phyloP scores from a whole-genome alignment of 2,329 filamentous ascomycete genomes.

The Cladophialophora psammophila region DNA sequence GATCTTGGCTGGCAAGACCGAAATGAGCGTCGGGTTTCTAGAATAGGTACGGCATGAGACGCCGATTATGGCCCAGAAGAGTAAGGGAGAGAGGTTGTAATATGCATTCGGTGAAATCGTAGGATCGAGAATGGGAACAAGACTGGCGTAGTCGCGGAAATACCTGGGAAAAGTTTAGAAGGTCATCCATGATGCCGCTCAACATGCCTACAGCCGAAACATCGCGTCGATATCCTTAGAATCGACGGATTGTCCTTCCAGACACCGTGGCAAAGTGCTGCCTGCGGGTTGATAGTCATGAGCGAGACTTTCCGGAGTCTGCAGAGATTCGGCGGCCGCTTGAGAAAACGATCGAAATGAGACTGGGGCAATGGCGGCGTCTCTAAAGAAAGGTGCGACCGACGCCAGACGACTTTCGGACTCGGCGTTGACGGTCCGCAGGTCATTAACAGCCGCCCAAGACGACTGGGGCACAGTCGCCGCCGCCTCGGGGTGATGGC shows the following conservation, averaged over 20 bases:
- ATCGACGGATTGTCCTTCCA: slow-evolving; percentile 45
- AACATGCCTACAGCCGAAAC: slow-evolving; percentile 45
- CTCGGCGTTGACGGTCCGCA: slow-evolving; percentile 43
- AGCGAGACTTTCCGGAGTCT: slow-evolving; percentile 39
- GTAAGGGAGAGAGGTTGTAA: slow-evolving; percentile 76
- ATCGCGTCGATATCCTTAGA: slow-evolving; percentile 49
- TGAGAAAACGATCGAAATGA: slow-evolving; percentile 40
- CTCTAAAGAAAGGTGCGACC: slow-evolving; percentile 36
- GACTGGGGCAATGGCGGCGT: slow-evolving; percentile 32
- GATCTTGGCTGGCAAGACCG: slow-evolving; percentile 46
- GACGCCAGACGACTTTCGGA: slow-evolving; percentile 44
- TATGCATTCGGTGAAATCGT: slow-evolving; percentile 74
- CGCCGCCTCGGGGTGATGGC: slow-evolving; percentile 35
- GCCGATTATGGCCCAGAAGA: slow-evolving; percentile 77
- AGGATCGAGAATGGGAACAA: slow-evolving; percentile 50
- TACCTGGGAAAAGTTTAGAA: slow-evolving; percentile 42
- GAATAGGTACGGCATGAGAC: slow-evolving; percentile 49
- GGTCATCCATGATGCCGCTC: background rate
- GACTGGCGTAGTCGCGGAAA: slow-evolving; percentile 49
- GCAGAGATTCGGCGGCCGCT: slow-evolving; percentile 36
- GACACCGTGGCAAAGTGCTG: slow-evolving; percentile 44
- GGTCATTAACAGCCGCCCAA: slow-evolving; percentile 35
- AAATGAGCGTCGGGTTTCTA: slow-evolving; percentile 50
- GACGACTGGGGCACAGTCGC: slow-evolving; percentile 42
- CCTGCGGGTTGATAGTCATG: slow-evolving; percentile 35